phyloP scores from a whole-genome alignment of 169 alveolate genomes.

The Babesia sp. region DNA sequence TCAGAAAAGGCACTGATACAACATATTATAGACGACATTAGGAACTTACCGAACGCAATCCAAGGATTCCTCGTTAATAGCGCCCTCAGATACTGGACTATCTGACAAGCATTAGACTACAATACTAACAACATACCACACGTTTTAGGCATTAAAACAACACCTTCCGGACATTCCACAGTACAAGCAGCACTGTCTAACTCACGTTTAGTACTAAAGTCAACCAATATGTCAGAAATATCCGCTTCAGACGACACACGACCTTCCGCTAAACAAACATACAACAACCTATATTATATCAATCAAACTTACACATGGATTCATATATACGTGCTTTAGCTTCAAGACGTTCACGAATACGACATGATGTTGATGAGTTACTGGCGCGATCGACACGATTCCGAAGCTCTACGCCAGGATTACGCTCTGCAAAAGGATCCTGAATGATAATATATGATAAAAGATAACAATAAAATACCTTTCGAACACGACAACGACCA shows the following conservation, averaged over 20 bases:
- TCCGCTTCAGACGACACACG: conserved; percentile 32
- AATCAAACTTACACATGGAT: conserved; percentile 31
- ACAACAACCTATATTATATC: not conserved
- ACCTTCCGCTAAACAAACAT: conserved; percentile 16
- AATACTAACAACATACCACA: not conserved
- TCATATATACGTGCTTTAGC: conserved; percentile 53
- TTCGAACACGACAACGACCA: no score
- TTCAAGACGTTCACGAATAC: conserved; percentile 42
- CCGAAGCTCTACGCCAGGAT: conserved; percentile 70
- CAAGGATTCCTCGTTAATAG: conserved; percentile 7
- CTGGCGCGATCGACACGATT: conserved; percentile 53
- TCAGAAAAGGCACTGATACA: conserved; percentile 25
- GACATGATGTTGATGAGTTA: conserved; percentile 6
- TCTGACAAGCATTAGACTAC: not conserved
- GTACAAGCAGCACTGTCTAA: conserved; percentile 37
- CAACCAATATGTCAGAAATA: conserved; percentile 37
- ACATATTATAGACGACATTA: not conserved
- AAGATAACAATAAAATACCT: not conserved
- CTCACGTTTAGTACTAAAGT: conserved; percentile 44
- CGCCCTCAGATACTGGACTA: not conserved
- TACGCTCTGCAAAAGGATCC: conserved; percentile 46
- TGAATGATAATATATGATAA: not conserved
- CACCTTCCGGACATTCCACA: not conserved
- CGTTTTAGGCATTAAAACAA: not conserved
- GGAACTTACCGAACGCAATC: conserved; percentile 11